Evolutionary conservation across 2,329 filamentous ascomycete species (phyloP), one percentile per base, ranked within the genome.

Genomic region (Cryphonectria radicalis): DNA sequence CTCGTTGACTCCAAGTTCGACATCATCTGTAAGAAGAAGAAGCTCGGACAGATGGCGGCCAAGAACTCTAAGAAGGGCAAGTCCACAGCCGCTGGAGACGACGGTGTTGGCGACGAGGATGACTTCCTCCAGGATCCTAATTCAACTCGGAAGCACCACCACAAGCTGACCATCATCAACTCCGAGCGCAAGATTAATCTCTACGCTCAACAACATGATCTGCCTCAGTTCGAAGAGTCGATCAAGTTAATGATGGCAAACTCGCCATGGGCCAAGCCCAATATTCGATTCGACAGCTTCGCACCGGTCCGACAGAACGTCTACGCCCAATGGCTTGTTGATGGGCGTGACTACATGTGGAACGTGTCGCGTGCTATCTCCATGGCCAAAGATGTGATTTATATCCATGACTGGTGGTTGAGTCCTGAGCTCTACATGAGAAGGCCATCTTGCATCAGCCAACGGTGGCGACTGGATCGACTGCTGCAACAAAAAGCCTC

Each of bases 351-450:
- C 80, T 97, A 98, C 84, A 98, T 98, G 95, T 99, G 96, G 96
- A 97, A 98, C 79, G 94, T 98, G 10, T 98, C 95, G 14, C 90
- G 95, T 74, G 96, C 96, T 17, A 97, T 99, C 77, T 96, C 94
- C 79, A 97, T 98, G 90, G 96, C 96, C 11, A 93, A 93, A 77
- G 96, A 98, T 82, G 95, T 98, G 73, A 95, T 99, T 76, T 98
- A 98, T 81, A 98, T 99, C 74, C 96, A 99, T 80, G 96, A 98
- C 81, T 99, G 96, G 96, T 99, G 96, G 96, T 84, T 99, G 57
- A 98, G 93, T 76, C 96, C 96, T 0, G 95, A 99, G 81, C 84
- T 99, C 62, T 99, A 99, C 83, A 91, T 98, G 90, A 90, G 96
- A 72, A 89, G 96, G 71, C 96, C 96, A 68, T 93, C 96, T 35